Conservation (phyloP, 1,139 yeast genomes). For the Geotrichum reessii region DNA sequence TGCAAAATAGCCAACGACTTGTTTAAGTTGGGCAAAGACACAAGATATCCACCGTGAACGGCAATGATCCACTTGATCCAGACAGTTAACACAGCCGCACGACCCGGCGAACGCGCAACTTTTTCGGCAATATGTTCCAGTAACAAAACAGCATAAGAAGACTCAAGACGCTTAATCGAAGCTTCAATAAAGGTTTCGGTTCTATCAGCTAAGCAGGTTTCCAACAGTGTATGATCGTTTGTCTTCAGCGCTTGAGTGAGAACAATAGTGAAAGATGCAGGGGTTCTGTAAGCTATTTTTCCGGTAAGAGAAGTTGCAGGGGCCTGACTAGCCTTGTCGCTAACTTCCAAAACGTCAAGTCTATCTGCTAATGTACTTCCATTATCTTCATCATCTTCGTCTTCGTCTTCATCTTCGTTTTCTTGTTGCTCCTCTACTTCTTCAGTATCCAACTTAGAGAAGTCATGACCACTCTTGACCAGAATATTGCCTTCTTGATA, state of each 20-base stretch:
- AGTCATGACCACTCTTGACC: conserved; percentile 42
- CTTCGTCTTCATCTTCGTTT: conserved; percentile 28
- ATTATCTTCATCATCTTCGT: conserved; percentile 33
- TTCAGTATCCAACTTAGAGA: conserved; percentile 42
- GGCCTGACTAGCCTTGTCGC: conserved; percentile 21
- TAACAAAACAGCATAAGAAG: conserved; percentile 65
- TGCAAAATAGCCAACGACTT: conserved; percentile 70
- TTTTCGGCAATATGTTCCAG: conserved; percentile 82
- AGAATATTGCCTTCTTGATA: conserved; percentile 69
- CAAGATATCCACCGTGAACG: conserved; percentile 79
- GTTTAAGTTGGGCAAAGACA: conserved; percentile 63
- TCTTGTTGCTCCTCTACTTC: conserved; percentile 15
- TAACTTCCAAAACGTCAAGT: conserved; percentile 38
- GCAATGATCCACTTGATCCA: conserved; percentile 95
- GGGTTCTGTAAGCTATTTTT: conserved; percentile 21
- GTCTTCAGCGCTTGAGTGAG: conserved; percentile 40
- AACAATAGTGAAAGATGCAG: conserved; percentile 38
- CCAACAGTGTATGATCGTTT: conserved; percentile 43
- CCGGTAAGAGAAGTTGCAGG: conserved; percentile 17
- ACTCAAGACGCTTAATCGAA: conserved; percentile 64
- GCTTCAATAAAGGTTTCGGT: conserved; percentile 70
- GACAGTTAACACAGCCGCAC: conserved; percentile 69
- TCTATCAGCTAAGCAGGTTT: conserved; percentile 63
- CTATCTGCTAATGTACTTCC: conserved; percentile 40
- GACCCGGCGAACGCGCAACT: conserved; percentile 59